Evolutionary conservation across 371 early-diverging fungal genomes (phyloP), one percentile per base, ranked within the genome.

Genomic region (Zopfochytrium polystomum): DNA sequence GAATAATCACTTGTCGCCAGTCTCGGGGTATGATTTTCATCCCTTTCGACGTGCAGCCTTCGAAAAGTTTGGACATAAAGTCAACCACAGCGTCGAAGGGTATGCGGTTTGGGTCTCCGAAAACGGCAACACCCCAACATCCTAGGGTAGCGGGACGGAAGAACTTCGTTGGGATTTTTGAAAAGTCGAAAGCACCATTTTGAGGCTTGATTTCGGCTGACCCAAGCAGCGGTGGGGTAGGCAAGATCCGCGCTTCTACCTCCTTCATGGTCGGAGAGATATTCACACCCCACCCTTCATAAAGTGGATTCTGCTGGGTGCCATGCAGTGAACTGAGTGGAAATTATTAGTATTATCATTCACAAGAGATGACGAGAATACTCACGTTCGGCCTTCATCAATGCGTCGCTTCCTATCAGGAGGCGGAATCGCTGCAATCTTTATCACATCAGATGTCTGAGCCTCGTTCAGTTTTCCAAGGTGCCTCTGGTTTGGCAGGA

Each of bases 101-200:
- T 34, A 52, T 50, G 31, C 34, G 38, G 15, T 32, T 15, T 9
- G 49, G 45, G 35, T 55, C 44, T 3, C 62, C 74, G 54, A 70
- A 65, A 5, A 62, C 59, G n/a, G 88, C 77, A 32, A 92, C 84
- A 3, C 82, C 78, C 90, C 90, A 91, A 20, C 84, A 81, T 25
- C 78, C 74, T n/a, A 91, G 81, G 22, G 71, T 73, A 11, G 80
- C 84, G 30, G 87, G 87, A 6, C 68, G 61, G 49, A 74, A 79
- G 2, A 87, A 75, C 65, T 82, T 82, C 72, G 87, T 84, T 43
- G 20, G 52, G 9, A 60, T 29, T 30, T 60, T 60, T 35, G 38
- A 23, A 27, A 9, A 50, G 32, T 60, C 60, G 47, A 51, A 60
- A 20, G 25, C 80, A 35, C 93, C 93, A 54, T 70, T 78, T 25